Percentiles rank a stretch among this genome's conserved stretches.
These are phyloP conservation scores for Pseudogymnoascus sp. DNA, from an alignment of 2,329 filamentous ascomycete species.

Conservation along the genomic window DNA sequence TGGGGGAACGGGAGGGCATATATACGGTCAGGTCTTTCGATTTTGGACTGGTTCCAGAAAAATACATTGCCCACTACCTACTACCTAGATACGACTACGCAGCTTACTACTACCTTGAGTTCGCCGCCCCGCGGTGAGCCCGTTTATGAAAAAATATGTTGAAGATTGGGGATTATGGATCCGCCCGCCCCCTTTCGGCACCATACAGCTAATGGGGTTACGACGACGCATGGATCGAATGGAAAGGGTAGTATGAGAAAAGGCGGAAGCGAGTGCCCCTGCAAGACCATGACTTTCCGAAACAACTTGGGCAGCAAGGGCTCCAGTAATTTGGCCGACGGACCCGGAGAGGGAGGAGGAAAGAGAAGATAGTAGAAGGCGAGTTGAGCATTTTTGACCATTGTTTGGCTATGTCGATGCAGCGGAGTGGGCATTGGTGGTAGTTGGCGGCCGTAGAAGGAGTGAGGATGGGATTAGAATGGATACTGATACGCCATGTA, in stretches of 20 bases:
- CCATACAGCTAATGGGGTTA: not conserved
- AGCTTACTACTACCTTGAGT: not conserved
- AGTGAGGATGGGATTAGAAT: not conserved
- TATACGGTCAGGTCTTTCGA: not conserved
- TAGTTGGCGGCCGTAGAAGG: not conserved
- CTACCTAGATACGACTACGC: not conserved
- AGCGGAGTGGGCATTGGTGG: not conserved
- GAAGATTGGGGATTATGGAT: no score
- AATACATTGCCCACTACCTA: not conserved
- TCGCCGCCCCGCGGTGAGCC: not conserved
- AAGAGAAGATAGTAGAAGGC: not conserved
- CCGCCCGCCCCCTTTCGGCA: not conserved
- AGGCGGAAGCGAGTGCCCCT: not conserved
- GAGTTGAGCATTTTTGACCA: not conserved
- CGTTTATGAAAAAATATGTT: not conserved
- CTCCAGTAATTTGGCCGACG: not conserved
- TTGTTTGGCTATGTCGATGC: not conserved
- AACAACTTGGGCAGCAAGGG: not conserved
- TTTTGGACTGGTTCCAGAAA: not conserved
- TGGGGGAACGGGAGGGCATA: not conserved
- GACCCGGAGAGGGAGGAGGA: not conserved
- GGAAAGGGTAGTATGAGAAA: not conserved
- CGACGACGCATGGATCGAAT: no score
- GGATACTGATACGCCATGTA: not conserved
- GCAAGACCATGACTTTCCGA: not conserved